Conservation (phyloP, 768 basidiomycete species). For the Pleurotus ostreatus region DNA sequence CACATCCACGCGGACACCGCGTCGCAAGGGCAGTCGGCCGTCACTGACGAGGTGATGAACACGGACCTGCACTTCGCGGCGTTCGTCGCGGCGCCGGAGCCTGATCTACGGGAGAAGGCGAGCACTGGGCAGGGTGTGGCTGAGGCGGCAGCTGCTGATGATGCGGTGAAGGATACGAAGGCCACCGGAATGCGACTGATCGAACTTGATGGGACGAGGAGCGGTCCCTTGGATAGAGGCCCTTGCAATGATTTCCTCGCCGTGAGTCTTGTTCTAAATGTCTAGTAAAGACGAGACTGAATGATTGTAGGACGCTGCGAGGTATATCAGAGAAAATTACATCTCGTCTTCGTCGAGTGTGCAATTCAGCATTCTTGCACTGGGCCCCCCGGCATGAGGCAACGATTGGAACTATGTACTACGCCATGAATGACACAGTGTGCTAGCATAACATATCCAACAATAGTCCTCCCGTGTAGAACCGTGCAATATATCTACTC, state of each 20-base stretch:
- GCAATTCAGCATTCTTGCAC: conserved; percentile 67
- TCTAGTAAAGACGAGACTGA: too few species aligned
- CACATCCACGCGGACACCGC: conserved; percentile 74
- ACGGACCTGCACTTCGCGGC: conserved; percentile 85
- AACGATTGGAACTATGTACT: too few species aligned
- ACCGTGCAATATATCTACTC: too few species aligned
- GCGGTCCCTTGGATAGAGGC: conserved; percentile 79
- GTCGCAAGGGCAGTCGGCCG: conserved; percentile 60
- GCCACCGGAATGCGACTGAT: conserved; percentile 48
- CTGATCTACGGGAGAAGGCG: conserved; percentile 26
- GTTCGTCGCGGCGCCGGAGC: conserved; percentile 68
- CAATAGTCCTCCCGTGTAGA: too few species aligned
- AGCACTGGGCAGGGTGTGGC: conserved; percentile 14
- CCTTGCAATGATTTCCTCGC: conserved; percentile 53
- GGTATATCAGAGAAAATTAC: conserved; percentile 56
- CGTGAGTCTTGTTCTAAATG: conserved; percentile 32
- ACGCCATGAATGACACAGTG: too few species aligned
- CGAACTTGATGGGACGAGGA: conserved; percentile 80
- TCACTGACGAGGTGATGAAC: conserved; percentile 53
- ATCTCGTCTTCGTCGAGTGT: conserved; percentile 49
- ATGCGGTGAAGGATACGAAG: conserved; percentile 9
- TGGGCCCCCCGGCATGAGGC: conserved; percentile 18
- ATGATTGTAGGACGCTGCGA: conserved; percentile 70
- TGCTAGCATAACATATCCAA: too few species aligned
- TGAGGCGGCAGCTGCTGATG: conserved; percentile 9